Evolutionary conservation across 805 yeast genomes (phyloP).

Genomic region (Kockiozyma suomiensis): DNA sequence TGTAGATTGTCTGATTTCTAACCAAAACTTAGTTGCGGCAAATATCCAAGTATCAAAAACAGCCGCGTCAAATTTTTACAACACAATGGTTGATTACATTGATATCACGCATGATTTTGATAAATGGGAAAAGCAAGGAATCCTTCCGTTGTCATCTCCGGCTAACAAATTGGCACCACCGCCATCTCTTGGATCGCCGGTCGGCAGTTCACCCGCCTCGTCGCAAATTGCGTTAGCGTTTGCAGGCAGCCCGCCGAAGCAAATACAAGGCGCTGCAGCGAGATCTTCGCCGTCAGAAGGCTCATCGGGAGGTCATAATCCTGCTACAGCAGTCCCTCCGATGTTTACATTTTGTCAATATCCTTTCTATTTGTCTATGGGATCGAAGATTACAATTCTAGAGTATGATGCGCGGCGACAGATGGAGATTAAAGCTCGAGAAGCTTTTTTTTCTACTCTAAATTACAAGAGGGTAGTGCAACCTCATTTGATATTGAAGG

Average conservation of each 20-base stretch:
- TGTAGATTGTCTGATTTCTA: neutral
- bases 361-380: constrained; percentile 80
- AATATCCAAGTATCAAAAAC: constrained; percentile 37
- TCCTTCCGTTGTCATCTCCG: constrained; percentile 12
- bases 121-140: constrained; percentile 60
- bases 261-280: neutral
- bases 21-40: constrained; percentile 25
- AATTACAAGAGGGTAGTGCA: constrained; percentile 63
- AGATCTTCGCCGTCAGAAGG: neutral
- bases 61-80: constrained; percentile 61
- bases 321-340: neutral
- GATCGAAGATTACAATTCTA: constrained; percentile 75
- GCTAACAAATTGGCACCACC: neutral
- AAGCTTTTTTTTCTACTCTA: constrained; percentile 77
- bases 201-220: neutral
- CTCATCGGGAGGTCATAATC: neutral
- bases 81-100: constrained; percentile 76
- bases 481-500: constrained; percentile 67
- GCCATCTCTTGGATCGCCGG: neutral
- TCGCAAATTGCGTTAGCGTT: neutral
- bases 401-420: constrained; percentile 78
- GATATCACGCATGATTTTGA: constrained; percentile 80
- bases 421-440: constrained; percentile 87
- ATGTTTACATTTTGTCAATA: constrained; percentile 72
- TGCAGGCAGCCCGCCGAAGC: constrained; percentile 3